phyloP scores from a whole-genome alignment of 2,329 filamentous ascomycete genomes.

The Grosmannia huntii region DNA sequence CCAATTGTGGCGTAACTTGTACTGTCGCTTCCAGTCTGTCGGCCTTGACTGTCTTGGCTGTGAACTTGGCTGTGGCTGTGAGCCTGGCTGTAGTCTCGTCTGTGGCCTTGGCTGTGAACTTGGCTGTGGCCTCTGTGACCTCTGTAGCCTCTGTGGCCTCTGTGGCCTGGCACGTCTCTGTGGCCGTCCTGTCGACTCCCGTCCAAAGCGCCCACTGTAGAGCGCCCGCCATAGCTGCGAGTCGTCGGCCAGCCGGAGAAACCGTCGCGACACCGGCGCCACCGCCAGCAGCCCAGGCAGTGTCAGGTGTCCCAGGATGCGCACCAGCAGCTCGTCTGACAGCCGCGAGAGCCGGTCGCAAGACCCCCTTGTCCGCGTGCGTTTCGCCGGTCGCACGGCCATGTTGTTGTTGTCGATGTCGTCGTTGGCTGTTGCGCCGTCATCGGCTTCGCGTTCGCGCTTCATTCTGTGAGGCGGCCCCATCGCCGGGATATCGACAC shows the following conservation, averaged over 20 bases:
- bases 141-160: no score
- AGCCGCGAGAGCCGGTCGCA: constrained; percentile 57
- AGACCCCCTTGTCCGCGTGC: neutral
- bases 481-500: no score
- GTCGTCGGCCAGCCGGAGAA: constrained; percentile 61
- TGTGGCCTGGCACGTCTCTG: no score
- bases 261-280: constrained; percentile 58
- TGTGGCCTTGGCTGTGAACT: neutral
- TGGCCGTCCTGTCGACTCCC: neutral
- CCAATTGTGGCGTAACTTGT: constrained; percentile 87
- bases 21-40: constrained; percentile 78
- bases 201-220: constrained; percentile 79
- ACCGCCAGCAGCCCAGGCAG: constrained; percentile 52
- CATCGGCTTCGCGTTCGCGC: neutral
- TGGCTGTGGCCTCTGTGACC: no score
- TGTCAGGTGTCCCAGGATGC: constrained; percentile 67
- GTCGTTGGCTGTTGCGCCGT: neutral
- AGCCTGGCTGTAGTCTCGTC: neutral
- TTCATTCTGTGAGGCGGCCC: neutral
- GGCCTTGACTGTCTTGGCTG: constrained; percentile 17
- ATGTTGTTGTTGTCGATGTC: neutral
- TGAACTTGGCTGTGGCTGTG: neutral
- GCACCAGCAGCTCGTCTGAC: constrained; percentile 78
- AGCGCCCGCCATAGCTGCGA: constrained; percentile 82
- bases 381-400: neutral